Evolutionary conservation across 768 basidiomycete genomes (phyloP).

Genomic region (Lactarius indigo): DNA sequence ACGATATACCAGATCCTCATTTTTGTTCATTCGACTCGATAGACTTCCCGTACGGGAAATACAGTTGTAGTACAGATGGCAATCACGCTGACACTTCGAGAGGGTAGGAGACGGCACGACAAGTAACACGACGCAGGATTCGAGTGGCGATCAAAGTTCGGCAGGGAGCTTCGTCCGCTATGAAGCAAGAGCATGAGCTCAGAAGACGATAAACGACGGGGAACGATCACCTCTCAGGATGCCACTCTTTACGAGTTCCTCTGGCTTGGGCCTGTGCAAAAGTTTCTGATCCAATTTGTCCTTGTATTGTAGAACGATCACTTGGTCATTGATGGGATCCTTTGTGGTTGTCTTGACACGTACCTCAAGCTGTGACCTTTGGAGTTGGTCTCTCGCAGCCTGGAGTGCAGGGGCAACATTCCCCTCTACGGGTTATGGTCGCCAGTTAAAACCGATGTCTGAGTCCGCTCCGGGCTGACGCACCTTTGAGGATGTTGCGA

Average conservation of each 20-base stretch:
- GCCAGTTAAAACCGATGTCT: background rate
- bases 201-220: background rate
- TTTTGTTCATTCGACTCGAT: conserved; percentile 10
- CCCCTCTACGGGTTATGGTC: conserved; percentile 44
- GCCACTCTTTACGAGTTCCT: conserved; percentile 62
- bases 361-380: conserved; percentile 63
- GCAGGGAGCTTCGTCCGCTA: conserved; percentile 21
- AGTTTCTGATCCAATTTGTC: conserved; percentile 62
- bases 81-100: background rate
- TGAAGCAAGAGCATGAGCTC: background rate
- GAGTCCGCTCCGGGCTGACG: conserved; percentile 12
- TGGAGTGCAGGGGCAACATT: conserved; percentile 58
- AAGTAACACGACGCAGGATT: background rate
- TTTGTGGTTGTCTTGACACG: conserved; percentile 22
- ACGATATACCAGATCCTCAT: conserved; percentile 3
- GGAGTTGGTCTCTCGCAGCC: conserved; percentile 55
- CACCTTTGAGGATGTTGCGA: conserved; percentile 68
- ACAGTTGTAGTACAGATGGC: conserved; percentile 14
- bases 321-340: background rate
- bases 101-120: background rate
- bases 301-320: conserved; percentile 37
- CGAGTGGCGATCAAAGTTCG: conserved; percentile 11
- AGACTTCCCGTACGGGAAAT: conserved; percentile 21
- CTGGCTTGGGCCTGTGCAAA: conserved; percentile 52
- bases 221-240: conserved; percentile 46